These are phyloP conservation scores for Flammula alnicola DNA, from an alignment of 1,284 basidiomycete species.

Conservation along the genomic window DNA sequence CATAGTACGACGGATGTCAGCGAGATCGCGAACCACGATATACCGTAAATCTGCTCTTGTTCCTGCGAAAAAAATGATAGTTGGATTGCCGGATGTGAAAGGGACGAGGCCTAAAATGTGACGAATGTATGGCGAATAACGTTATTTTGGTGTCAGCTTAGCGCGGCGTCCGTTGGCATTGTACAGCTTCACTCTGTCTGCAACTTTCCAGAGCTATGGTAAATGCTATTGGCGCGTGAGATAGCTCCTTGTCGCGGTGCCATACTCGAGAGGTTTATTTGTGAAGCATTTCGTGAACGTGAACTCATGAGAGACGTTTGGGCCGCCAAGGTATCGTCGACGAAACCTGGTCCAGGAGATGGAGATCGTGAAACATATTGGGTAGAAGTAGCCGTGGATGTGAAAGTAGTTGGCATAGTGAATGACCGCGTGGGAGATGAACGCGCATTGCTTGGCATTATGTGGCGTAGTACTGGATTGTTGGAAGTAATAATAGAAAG, in stretches of 20 bases:
- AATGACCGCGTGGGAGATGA: constrained; percentile 38
- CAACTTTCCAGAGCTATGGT: constrained; percentile 23
- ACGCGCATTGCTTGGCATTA: constrained; percentile 27
- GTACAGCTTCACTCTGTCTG: constrained; percentile 19
- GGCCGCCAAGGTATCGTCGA: constrained; percentile 33
- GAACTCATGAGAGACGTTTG: constrained; percentile 39
- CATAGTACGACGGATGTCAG: constrained; percentile 10
- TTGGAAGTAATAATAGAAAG: constrained; percentile 32
- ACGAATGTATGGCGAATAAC: constrained; percentile 14
- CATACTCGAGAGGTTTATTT: constrained; percentile 59
- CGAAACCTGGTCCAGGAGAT: constrained; percentile 45
- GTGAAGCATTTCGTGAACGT: constrained; percentile 68
- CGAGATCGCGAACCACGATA: constrained; percentile 9
- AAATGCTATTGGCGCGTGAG: constrained; percentile 40
- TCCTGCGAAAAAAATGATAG: constrained; percentile 6
- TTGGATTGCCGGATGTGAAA: constrained; percentile 8
- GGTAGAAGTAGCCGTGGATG: constrained; percentile 35
- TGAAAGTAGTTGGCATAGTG: constrained; percentile 33
- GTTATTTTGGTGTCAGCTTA: constrained; percentile 5
- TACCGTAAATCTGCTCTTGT: constrained; percentile 8
- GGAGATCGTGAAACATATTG: constrained; percentile 44
- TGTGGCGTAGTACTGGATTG: constrained; percentile 29
- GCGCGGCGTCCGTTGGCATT: constrained; percentile 3
- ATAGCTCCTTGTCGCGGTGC: constrained; percentile 49
- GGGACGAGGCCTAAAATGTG: constrained; percentile 1